Evolutionary conservation across 140 eudicot genomes (phyloP), one percentile per base, ranked within the genome.

Genomic region (Cichorium intybus): DNA sequence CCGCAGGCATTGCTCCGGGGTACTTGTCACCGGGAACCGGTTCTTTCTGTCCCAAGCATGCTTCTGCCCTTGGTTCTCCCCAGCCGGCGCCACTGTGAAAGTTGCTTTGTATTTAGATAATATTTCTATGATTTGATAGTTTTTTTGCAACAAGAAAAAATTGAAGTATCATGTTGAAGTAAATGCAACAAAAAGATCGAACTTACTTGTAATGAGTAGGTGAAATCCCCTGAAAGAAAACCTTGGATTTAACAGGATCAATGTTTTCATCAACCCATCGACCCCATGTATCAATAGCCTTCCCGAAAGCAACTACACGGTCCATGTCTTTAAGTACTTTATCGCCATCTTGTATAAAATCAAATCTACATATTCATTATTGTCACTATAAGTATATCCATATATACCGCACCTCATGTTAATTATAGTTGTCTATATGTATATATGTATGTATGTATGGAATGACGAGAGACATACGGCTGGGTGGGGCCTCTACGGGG

Each of bases 161-260:
- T 39, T n/a, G 12, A 12, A 39, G 16, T 6, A 11, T 11, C 16
- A 39, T 39, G 9, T 0, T 39, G 12, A 11, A 39, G 12, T 39
- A 39, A 39, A 37, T 10, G 2, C 34, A 18, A 50, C 6, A 17
- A 22, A 56, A 54, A 11, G 3, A 55, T 5, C 7, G 5, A 24
- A 61, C 82, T 77, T 77, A 88, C 96, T 74, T 64, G 74, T 80
- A 88, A 74, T 88, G 96, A 8, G 90, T 80, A 1, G 96, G 95
- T 27, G 96, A 88, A 52, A 88, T 82, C 60, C 95, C 95, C 56
- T 88, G 96, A 72, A 85, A 88, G 76, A 82, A 82, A 35, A 85
- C 84, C 17, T 70, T 70, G 12, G 96, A 66, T 11, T 68, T 76
- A 37, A 58, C 18, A 1, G 88, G 83, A 71, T 85, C 66, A 15